A percentile compares a stretch with the other conserved stretches of the same genome.
Conservation (phyloP, 2,329 filamentous ascomycete genomes). For the Colletotrichum cereale region DNA sequence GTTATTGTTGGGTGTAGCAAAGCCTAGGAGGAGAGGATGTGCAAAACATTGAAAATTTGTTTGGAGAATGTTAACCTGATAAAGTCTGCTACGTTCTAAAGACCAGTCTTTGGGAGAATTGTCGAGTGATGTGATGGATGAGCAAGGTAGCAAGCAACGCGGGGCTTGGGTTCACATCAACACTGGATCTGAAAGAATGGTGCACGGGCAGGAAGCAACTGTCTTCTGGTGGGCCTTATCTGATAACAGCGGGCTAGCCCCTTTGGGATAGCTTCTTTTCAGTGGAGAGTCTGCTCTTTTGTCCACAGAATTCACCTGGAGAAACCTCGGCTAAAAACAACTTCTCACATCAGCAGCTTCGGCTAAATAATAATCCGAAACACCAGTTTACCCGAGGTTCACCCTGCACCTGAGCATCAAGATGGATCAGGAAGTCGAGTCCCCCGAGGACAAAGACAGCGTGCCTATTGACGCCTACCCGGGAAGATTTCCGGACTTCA, state of each 20-base stretch:
- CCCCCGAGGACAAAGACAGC: conserved; percentile 28
- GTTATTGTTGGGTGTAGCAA: conserved; percentile 12
- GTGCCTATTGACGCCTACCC: conserved; percentile 16
- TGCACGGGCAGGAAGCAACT: conserved; percentile 25
- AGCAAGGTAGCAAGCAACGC: conserved; percentile 24
- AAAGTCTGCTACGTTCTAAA: not conserved
- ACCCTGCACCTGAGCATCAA: conserved; percentile 22
- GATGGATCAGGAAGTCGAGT: conserved; percentile 30
- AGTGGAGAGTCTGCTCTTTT: not conserved
- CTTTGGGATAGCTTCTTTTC: conserved; percentile 28
- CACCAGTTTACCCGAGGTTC: conserved; percentile 26
- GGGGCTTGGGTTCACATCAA: conserved; percentile 32
- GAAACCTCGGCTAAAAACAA: conserved; percentile 13
- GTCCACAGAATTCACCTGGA: not conserved
- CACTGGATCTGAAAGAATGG: conserved; percentile 38
- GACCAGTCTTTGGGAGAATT: conserved; percentile 7
- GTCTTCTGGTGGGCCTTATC: conserved; percentile 27
- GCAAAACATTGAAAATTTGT: not conserved
- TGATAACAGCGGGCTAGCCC: not conserved
- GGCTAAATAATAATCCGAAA: conserved; percentile 15
- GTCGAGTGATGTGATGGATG: conserved; percentile 21
- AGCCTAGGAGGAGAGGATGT: not conserved
- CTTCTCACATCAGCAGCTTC: not conserved
- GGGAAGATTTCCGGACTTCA: conserved; percentile 35
- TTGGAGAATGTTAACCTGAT: not conserved